Evolutionary conservation across 371 early-diverging fungal genomes (phyloP).

Genomic region (Ordospora pajunii): DNA sequence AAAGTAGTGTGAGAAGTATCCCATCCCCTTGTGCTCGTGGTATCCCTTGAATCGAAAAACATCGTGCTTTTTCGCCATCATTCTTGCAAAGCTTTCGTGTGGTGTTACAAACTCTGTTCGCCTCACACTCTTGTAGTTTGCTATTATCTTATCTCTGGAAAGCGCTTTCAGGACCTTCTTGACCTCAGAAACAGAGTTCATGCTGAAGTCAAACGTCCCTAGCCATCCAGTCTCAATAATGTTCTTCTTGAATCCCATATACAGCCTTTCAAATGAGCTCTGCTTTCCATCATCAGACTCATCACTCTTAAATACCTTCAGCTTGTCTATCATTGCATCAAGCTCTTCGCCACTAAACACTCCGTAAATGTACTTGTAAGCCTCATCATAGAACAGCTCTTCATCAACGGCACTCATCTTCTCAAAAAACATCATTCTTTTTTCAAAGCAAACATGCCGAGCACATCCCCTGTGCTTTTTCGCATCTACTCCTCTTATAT

Average conservation of each 20-base stretch:
- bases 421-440: neutral
- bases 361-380: neutral
- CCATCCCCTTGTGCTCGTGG: neutral
- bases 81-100: neutral
- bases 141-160: neutral
- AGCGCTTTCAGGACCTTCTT: neutral
- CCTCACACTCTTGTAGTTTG: slow-evolving; percentile 1
- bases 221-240: slow-evolving; percentile 13
- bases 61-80: neutral
- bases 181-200: neutral
- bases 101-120: neutral
- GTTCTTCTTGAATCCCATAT: slow-evolving; percentile 2
- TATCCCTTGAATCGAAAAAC: slow-evolving; percentile 1
- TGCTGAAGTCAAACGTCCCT: neutral
- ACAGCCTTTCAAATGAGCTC: neutral
- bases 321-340: neutral
- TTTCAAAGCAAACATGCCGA: neutral
- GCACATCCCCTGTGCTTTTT: neutral
- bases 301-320: slow-evolving; percentile 1
- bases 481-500: neutral
- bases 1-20: slow-evolving; percentile 38
- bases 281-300: neutral
- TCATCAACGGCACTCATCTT: slow-evolving; percentile 1
- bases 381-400: slow-evolving; percentile 13
- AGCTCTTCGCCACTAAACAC: slow-evolving; percentile 3